Evolutionary conservation across 805 yeast species (phyloP), one percentile per base, ranked within the genome.

Genomic region (Metschnikowia koreensis): DNA sequence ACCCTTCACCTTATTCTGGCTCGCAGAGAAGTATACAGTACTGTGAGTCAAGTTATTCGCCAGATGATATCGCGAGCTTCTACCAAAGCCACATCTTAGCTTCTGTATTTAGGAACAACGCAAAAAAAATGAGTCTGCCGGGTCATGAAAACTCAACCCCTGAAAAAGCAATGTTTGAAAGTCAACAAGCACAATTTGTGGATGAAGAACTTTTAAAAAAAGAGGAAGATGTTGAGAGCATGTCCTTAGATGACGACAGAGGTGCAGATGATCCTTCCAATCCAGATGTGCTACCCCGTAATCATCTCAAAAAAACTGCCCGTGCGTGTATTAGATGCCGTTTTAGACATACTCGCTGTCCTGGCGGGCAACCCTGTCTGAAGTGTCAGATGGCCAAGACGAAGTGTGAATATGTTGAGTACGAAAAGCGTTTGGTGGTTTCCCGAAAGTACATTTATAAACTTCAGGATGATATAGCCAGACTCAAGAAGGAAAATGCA

Each of bases 301-400:
- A 37, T 31, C 69, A 60, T 29, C 41, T 50, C 33, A 73, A 71
- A 51, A 55, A 77, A 38, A 69, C 70, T 8, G 59, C 68, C n/a
- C 58, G 73, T 41, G 79, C 79, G 6, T 87, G 93, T 64, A 79
- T 80, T 2, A 69, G 89, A 42, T 87, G 94, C 63, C 74, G 93
- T 33, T 77, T 81, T 44, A 75, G 90, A 48, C 94, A 87, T 66
- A 81, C 85, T 41, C 80, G 86, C 55, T 87, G 94, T 62, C 89
- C 89, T 12, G 91, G 91, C 1, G 89, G 89, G 1, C 80, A 83
- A 44, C 90, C 91, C 0, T 87, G 94, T 64, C 66, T 71, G 46
- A 83, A 83, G 60, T 87, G 94, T 63, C 67, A 66, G 12, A 63
- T 75, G 45, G 81, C 86, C 13, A 77, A 75, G 45, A 70, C 82